Percentiles rank a stretch among this genome's conserved stretches.
These are phyloP conservation scores for Coemansia sp. DNA, from an alignment of 192 early-diverging fungal genomes.

Conservation along the genomic window DNA sequence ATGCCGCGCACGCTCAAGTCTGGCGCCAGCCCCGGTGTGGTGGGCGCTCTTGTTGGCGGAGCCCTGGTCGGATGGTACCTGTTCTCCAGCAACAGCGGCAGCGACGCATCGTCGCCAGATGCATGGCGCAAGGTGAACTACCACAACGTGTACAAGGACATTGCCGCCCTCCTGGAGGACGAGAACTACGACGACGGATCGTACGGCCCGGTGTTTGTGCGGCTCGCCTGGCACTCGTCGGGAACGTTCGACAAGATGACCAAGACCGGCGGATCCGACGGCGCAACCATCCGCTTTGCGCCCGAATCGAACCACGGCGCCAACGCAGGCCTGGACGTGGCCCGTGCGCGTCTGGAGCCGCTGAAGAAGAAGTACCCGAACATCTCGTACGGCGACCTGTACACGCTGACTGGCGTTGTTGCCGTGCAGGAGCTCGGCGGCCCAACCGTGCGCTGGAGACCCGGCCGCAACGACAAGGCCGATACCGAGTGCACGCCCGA, in stretches of 20 bases:
- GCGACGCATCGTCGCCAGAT: constrained; percentile 8
- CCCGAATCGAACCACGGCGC: constrained; percentile 70
- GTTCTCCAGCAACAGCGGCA: constrained; percentile 19
- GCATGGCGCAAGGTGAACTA: constrained; percentile 66
- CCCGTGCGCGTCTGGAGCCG: constrained; percentile 67
- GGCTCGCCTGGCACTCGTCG: constrained; percentile 83
- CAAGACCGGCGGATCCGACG: constrained; percentile 72
- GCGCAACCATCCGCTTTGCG: constrained; percentile 73
- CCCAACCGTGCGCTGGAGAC: constrained; percentile 72
- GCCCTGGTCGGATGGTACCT: constrained; percentile 59
- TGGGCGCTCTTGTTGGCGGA: constrained; percentile 52
- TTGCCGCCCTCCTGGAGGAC: constrained; percentile 73
- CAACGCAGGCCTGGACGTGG: constrained; percentile 74
- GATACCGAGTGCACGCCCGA: constrained; percentile 62
- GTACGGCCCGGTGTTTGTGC: constrained; percentile 74
- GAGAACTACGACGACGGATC: constrained; percentile 80
- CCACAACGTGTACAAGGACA: constrained; percentile 72
- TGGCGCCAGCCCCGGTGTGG: constrained; percentile 26
- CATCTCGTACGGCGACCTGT: constrained; percentile 84
- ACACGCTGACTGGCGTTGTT: constrained; percentile 74
- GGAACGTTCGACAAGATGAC: constrained; percentile 73
- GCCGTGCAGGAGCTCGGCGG: constrained; percentile 78
- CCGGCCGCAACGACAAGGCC: constrained; percentile 61
- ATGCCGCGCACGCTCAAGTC: constrained; percentile 31
- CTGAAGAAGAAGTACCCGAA: constrained; percentile 81